Percentiles rank a stretch among this genome's conserved stretches.
These are phyloP conservation scores for Cryphonectria naterciae DNA, from an alignment of 2,329 filamentous ascomycete species.

Conservation along the genomic window DNA sequence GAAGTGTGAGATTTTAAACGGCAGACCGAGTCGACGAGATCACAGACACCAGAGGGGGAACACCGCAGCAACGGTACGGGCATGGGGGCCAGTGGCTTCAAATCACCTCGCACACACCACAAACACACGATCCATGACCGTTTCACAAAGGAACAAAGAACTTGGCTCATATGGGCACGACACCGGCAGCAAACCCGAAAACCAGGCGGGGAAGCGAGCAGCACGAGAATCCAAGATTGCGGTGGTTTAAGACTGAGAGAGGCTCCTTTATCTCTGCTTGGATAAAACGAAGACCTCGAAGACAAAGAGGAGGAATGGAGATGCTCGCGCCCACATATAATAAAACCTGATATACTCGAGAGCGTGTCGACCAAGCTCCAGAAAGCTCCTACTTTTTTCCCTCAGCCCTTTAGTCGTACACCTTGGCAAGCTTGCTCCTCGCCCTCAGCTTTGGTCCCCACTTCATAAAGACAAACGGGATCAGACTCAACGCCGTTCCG, in stretches of 20 bases:
- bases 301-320: not conserved
- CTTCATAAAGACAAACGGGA: slow-evolving; percentile 50
- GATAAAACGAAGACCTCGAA: not conserved
- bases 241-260: not conserved
- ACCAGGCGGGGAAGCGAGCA: not conserved
- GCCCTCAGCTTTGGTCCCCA: slow-evolving; percentile 44
- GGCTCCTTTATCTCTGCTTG: not conserved
- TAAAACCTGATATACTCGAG: not conserved
- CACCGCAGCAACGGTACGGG: not conserved
- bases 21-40: not conserved
- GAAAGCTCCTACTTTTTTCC: not conserved
- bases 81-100: not conserved
- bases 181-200: not conserved
- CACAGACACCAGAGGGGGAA: not conserved
- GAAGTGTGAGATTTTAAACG: not conserved
- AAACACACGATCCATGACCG: not conserved
- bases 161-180: not conserved
- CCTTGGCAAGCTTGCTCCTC: slow-evolving; percentile 43
- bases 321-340: not conserved
- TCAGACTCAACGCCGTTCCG: slow-evolving; percentile 40
- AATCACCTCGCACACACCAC: not conserved
- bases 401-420: not conserved
- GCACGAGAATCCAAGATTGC: not conserved
- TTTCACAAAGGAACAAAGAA: not conserved
- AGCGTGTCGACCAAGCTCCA: not conserved